Conservation (phyloP, 805 yeast species). For the Yamadazyma insecticola region DNA sequence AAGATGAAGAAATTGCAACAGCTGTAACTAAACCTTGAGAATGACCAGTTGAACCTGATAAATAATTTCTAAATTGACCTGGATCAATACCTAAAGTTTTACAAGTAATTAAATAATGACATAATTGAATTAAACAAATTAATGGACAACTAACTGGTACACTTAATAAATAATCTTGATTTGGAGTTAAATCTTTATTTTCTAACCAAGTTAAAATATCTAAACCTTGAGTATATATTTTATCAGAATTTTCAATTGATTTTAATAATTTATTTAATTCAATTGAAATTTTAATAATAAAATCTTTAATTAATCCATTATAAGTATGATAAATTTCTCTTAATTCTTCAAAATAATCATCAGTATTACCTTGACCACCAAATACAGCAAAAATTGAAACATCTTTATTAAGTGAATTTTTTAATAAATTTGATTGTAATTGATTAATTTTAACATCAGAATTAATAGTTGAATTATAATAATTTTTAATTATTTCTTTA, state of each 20-base stretch:
- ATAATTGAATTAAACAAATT: slow-evolving; percentile 91
- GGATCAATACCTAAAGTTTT: slow-evolving; percentile 82
- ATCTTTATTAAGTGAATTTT: slow-evolving; percentile 42
- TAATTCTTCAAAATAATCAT: slow-evolving; percentile 95
- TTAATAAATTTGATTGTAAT: slow-evolving; percentile 47
- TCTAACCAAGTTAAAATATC: slow-evolving; percentile 85
- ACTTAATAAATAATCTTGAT: slow-evolving; percentile 77
- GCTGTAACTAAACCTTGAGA: slow-evolving; percentile 93
- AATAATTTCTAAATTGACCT: slow-evolving; percentile 69
- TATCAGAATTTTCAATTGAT: slow-evolving; percentile 71
- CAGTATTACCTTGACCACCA: slow-evolving; percentile 99
- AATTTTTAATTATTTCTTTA: slow-evolving; percentile 70
- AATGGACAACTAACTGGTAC: slow-evolving; percentile 97
- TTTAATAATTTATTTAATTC: slow-evolving; percentile 65
- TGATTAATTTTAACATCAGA: slow-evolving; percentile 20
- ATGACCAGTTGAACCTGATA: slow-evolving; percentile 82
- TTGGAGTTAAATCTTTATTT: slow-evolving; percentile 82
- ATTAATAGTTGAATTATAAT: slow-evolving; percentile 43
- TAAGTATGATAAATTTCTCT: slow-evolving; percentile 78
- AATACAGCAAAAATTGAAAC: slow-evolving; percentile 79
- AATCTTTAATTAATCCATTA: slow-evolving; percentile 64
- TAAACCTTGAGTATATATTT: slow-evolving; percentile 90
- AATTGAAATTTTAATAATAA: slow-evolving; percentile 64
- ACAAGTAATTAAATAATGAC: slow-evolving; percentile 88
- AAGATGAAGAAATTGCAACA: slow-evolving; percentile 76